Evolutionary conservation across 805 yeast genomes (phyloP).

Genomic region (Saccharomycopsis oosterbeekiorum): DNA sequence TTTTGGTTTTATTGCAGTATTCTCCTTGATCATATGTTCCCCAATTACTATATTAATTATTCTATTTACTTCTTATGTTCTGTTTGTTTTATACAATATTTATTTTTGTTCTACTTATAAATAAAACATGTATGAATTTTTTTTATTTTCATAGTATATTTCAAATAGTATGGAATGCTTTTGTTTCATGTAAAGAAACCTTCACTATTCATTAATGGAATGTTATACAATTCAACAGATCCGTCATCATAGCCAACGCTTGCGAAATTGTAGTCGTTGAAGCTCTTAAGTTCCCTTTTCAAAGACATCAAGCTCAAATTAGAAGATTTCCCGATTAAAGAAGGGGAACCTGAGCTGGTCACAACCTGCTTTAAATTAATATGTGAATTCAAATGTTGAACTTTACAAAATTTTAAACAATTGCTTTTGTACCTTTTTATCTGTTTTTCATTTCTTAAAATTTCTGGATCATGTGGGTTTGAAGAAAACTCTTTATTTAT

Average conservation of each 20-base stretch:
- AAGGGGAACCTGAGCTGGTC: not conserved
- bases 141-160: too few relatives aligned
- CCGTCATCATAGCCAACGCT: conserved; percentile 51
- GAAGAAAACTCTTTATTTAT: conserved; percentile 23
- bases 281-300: not conserved
- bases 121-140: too few relatives aligned
- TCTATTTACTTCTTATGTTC: too few relatives aligned
- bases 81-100: too few relatives aligned
- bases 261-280: conserved; percentile 22
- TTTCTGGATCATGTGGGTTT: conserved; percentile 23
- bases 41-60: too few relatives aligned
- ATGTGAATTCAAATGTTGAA: conserved; percentile 12
- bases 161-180: too few relatives aligned
- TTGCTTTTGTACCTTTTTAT: conserved; percentile 25
- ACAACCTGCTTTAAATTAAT: too few relatives aligned
- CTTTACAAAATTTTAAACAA: conserved; percentile 23
- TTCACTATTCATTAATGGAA: not conserved
- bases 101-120: too few relatives aligned
- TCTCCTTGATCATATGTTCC: too few relatives aligned
- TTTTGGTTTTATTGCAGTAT: too few relatives aligned
- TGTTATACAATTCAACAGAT: conserved; percentile 32
- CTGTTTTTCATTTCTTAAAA: conserved; percentile 26
- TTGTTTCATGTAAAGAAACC: too few relatives aligned
- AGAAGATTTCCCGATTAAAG: not conserved
- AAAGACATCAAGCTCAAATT: not conserved